Evolutionary conservation across 208 protist species (phyloP).

Genomic region (Phytomonas serpens): DNA sequence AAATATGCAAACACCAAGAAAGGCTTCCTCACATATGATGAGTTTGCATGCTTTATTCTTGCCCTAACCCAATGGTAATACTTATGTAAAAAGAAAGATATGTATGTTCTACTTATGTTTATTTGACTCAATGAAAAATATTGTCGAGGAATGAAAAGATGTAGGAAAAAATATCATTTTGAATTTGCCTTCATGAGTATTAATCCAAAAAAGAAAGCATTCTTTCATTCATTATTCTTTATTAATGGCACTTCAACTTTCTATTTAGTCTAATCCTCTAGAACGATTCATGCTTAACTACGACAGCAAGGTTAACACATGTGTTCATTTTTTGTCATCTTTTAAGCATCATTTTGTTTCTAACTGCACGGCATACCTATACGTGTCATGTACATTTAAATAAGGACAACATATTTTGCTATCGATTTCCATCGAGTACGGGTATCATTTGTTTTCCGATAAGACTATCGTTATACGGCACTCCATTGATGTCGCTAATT

Average conservation of each 20-base stretch:
- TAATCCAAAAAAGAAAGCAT: neutral
- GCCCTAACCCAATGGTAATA: conserved; percentile 78
- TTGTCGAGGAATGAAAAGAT: neutral
- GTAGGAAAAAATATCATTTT: neutral
- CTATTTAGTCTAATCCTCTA: neutral
- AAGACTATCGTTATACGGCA: neutral
- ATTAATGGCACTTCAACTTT: neutral
- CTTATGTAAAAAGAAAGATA: conserved; percentile 14
- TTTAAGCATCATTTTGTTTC: neutral
- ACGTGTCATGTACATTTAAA: neutral
- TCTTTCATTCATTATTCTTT: neutral
- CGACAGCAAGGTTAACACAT: neutral
- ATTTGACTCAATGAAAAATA: neutral
- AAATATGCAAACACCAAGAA: conserved; percentile 72
- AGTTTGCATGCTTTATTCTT: conserved; percentile 88
- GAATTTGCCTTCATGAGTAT: neutral
- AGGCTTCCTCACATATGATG: conserved; percentile 78
- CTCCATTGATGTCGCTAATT: neutral
- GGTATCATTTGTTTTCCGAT: neutral
- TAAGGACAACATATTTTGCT: neutral
- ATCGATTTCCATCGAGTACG: neutral
- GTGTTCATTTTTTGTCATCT: neutral
- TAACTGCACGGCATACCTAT: neutral
- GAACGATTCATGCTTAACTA: neutral
- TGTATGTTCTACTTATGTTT: conserved; percentile 6